Conservation (phyloP, 371 early-diverging fungal species). For the Thermomucor indicae-seudaticae region DNA sequence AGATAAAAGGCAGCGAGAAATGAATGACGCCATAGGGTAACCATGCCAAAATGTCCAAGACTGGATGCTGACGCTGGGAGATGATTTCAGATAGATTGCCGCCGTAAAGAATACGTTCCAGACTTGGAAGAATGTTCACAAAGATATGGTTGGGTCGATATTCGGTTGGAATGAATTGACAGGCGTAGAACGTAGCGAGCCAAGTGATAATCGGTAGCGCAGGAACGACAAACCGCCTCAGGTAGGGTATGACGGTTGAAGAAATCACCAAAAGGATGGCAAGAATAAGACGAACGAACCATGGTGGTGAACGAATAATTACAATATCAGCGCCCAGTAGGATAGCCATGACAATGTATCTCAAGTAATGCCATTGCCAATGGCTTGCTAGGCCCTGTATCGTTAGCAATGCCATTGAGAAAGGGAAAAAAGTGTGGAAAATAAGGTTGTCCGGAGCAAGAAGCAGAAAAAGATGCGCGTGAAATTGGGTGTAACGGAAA, state of each 20-base stretch:
- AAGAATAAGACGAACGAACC: slow-evolving; percentile 11
- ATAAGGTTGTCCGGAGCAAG: no score
- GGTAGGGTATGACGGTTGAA: slow-evolving; percentile 28
- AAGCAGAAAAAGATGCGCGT: background rate
- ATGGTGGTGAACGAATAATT: slow-evolving; percentile 24
- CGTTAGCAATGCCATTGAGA: no score
- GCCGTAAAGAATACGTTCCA: slow-evolving; percentile 67
- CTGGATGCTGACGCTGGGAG: slow-evolving; percentile 43
- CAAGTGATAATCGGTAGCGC: slow-evolving; percentile 60
- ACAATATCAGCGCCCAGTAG: slow-evolving; percentile 16
- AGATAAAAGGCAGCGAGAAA: slow-evolving; percentile 60
- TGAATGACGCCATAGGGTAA: slow-evolving; percentile 72
- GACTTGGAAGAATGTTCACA: slow-evolving; percentile 63
- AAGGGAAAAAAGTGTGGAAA: no score
- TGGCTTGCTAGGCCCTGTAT: no score
- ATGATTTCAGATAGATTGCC: slow-evolving; percentile 65
- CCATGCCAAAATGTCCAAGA: slow-evolving; percentile 65
- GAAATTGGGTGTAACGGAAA: background rate
- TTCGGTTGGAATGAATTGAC: slow-evolving; percentile 58
- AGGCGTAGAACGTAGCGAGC: slow-evolving; percentile 59
- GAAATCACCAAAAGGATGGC: slow-evolving; percentile 9
- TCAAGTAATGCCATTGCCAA: slow-evolving; percentile 1
- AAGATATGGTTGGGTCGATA: slow-evolving; percentile 60
- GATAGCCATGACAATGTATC: slow-evolving; percentile 20
- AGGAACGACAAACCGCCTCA: slow-evolving; percentile 48